These are phyloP conservation scores for Kwoniella newhampshirensis DNA, from an alignment of 768 basidiomycete genomes.

Conservation along the genomic window DNA sequence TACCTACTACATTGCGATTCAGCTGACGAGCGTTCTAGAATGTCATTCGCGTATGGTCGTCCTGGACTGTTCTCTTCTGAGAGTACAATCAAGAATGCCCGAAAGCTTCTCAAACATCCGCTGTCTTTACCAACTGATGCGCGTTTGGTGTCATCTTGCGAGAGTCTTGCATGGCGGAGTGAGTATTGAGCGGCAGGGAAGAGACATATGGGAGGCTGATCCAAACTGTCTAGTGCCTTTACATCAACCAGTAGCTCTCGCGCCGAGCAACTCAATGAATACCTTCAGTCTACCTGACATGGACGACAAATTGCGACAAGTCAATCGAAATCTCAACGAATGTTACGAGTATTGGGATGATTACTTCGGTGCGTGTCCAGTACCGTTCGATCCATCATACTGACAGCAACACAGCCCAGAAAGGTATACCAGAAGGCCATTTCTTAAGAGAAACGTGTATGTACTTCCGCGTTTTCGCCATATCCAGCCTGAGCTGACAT, in stretches of 20 bases:
- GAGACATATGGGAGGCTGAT: neutral
- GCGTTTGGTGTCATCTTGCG: slow-evolving; percentile 35
- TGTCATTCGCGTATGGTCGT: slow-evolving; percentile 33
- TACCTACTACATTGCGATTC: no score
- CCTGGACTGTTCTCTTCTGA: slow-evolving; percentile 23
- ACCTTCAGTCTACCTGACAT: slow-evolving; percentile 28
- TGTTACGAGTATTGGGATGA: slow-evolving; percentile 44
- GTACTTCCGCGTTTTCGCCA: neutral
- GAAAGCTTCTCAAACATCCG: slow-evolving; percentile 28
- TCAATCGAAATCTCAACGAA: slow-evolving; percentile 18
- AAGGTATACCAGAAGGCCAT: slow-evolving; percentile 21
- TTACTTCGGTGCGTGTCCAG: slow-evolving; percentile 28
- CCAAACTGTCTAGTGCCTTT: slow-evolving; percentile 18
- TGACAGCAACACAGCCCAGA: slow-evolving; percentile 1
- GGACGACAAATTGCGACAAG: slow-evolving; percentile 29
- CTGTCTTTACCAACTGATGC: slow-evolving; percentile 28
- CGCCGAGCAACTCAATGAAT: slow-evolving; percentile 12
- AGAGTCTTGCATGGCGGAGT: slow-evolving; percentile 24
- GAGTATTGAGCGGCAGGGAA: no score
- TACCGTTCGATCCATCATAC: neutral
- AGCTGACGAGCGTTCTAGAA: slow-evolving; percentile 12
- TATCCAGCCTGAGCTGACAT: slow-evolving; percentile 3
- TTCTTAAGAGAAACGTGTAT: slow-evolving; percentile 36
- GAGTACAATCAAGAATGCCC: slow-evolving; percentile 14
- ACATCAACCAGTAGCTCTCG: slow-evolving; percentile 34